Evolutionary conservation across 805 yeast species (phyloP), one percentile per base, ranked within the genome.

Genomic region (Barnettozyma californica): DNA sequence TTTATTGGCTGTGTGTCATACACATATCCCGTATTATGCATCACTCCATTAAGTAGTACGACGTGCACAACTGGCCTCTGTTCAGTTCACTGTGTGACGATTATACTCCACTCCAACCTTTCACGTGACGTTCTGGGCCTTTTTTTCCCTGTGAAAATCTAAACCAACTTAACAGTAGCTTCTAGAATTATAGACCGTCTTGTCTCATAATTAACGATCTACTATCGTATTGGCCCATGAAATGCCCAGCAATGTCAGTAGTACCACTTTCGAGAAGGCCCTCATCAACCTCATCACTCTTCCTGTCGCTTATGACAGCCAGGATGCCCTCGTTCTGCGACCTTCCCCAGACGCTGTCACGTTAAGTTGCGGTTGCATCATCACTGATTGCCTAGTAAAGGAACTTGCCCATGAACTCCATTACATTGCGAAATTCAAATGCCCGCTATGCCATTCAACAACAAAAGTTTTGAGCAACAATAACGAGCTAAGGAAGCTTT

Each of bases 351-450:
- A 61, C 47, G 59, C 65, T 4, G 59, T 66, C 2, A 60, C 68
- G 27, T 52, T 71, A 3, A 53, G 68, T 1, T 73, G 77, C 53
- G 77, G 77, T 1, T 70, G 75, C 53, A 44, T 72, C 2, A 56
- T 72, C 5, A 68, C 75, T 1, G 68, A 67, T 33, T 46, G 46
- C 5, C 50, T 71, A 5, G 66, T 61, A 1, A 49, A 47, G 2
- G 53, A 55, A 19, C 45, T 68, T 19, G 31, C 37, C 11, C 18
- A n/a, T 7, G 38, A 18, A 9, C n/a, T 25, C 7, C 25, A 47
- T 10, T 42, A 58, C 2, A 27, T 33, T 20, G 59, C 39, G 47
- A 58, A 27, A 35, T 50, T 47, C 31, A 45, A 9, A 26, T 51
- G 48, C 56, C 69, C 57, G 21, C 16, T 49, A 0, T 61, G 64